Evolutionary conservation across 2,329 filamentous ascomycete species (phyloP).

Genomic region (Neodidymelliopsis sp.): DNA sequence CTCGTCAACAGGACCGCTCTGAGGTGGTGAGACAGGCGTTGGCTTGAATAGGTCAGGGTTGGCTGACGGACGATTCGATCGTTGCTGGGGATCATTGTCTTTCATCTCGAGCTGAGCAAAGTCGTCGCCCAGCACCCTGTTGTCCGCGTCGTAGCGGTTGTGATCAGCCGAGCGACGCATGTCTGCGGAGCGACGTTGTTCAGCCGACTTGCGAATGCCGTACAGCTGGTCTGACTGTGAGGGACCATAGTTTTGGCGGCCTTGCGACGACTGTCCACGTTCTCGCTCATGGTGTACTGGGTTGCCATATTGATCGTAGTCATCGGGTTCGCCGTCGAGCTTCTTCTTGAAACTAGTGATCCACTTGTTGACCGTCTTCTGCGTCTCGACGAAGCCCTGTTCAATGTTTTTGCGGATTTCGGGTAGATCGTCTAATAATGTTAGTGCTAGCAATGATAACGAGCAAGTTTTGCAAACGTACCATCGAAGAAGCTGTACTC

Average conservation of each 20-base stretch:
- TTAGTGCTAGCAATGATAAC: slow-evolving; percentile 46
- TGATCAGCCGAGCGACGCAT: slow-evolving; percentile 78
- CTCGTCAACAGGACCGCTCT: slow-evolving; percentile 75
- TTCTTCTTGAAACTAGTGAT: slow-evolving; percentile 91
- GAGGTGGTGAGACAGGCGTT: slow-evolving; percentile 60
- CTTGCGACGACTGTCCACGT: slow-evolving; percentile 35
- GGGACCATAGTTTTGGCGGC: slow-evolving; percentile 49
- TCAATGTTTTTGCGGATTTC: slow-evolving; percentile 91
- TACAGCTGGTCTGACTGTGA: slow-evolving; percentile 51
- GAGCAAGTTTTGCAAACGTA: slow-evolving; percentile 43
- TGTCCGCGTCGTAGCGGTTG: slow-evolving; percentile 93
- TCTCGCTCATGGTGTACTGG: slow-evolving; percentile 28
- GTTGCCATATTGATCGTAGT: slow-evolving; percentile 62
- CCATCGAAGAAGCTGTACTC: slow-evolving; percentile 90
- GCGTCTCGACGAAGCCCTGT: slow-evolving; percentile 94
- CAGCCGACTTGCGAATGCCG: slow-evolving; percentile 50
- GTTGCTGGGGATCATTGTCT: slow-evolving; percentile 65
- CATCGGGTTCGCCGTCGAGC: slow-evolving; percentile 84
- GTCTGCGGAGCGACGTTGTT: slow-evolving; percentile 75
- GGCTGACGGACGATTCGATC: slow-evolving; percentile 69
- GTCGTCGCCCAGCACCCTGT: slow-evolving; percentile 86
- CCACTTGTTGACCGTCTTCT: slow-evolving; percentile 91
- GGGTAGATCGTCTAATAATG: slow-evolving; percentile 73
- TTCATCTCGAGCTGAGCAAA: slow-evolving; percentile 73
- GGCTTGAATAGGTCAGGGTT: slow-evolving; percentile 85